Base-by-base conservation (phyloP, 495 filamentous ascomycete genomes). In the Podospora comata region DNA sequence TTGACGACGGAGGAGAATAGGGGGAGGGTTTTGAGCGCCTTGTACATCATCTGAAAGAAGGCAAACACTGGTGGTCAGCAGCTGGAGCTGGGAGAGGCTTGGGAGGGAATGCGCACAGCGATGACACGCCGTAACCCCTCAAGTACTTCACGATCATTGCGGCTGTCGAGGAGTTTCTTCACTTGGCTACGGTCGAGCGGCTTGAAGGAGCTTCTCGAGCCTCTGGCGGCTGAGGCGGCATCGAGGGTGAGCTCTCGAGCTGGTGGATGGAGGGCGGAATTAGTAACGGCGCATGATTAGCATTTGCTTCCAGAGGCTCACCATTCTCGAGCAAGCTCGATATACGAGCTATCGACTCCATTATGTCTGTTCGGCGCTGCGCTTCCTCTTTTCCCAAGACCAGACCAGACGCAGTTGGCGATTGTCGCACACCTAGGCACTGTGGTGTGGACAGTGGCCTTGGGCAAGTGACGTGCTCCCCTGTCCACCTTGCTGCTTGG, bases 291-390 rank as follows among this genome's bases (percentile, higher is more conserved):
- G 5, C 44, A 26, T 55, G 9, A 32, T 19, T 16, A 54, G 2
- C 6, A 54, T 19, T 19, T 16, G 61, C 32, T 63, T 19, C 59
- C 59, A 61, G 20, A 48, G 60, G 70, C 83, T 75, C 81, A 95
- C 93, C 92, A 82, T 89, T 94, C 83, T 98, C 95, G 76, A 99
- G 88, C 78, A 99, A 84, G 68, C 87, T 92, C 60, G 94, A 96
- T 77, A 97, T 97, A 72, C 91, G 84, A 20, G 95, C 93, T 70
- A 97, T 93, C n/a, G 95, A 96, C 83, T 98, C 95, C 95, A 99
- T 85, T 65, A 58, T 65, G 19, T 63, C 53, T 27, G 16, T 20
- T 63, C 32, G 44, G 60, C 32, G 53, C 30, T 58, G n/a, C 19
- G 57, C 32, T 27, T 59, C 44, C 53, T 61, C 64, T 60, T 59